Base-by-base conservation (phyloP, 2,329 filamentous ascomycete species). In the Epichloe aotearoae region DNA sequence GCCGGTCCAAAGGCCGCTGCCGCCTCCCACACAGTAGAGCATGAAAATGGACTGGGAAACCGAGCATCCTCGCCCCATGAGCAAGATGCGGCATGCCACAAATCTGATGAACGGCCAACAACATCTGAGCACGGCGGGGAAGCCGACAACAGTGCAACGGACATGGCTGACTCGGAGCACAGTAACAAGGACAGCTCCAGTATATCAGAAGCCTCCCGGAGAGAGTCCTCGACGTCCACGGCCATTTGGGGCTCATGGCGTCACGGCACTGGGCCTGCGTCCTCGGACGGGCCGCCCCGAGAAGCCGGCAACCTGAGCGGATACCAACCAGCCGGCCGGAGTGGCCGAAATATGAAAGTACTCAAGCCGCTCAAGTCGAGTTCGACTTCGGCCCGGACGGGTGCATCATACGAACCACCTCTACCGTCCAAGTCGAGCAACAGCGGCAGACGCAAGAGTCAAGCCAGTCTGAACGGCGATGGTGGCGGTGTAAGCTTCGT, bases 331-430 rank as follows among this genome's bases (percentile, higher is more conserved):
- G 73, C 83, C 56, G 68, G 80, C 62, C 73, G 81, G 46, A 68
- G 71, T 17, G 69, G 75, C 15, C 79, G 85, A 47, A 83, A 82
- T 47, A 97, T 97, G 85, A 97, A 95, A 71, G 84, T 96, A 2
- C 73, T 97, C 49, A 88, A 89, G 61, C 83, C 91, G 1, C 77
- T 76, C 51, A 93, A 88, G 64, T 74, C 82, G 5, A 68, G 69
- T 20, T 77, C 83, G 0, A 69, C 70, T 2, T 74, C 75, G 11
- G 68, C 70, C 1, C 72, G 72, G 52, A 73, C 74, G 0, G 75
- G 75, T 1, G 59, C 73, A 2, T 64, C 75, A 2, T 78, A 79
- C 52, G 80, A 83, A 55, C 69, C 74, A 4, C 61, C 73, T 3
- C 61, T 70, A 8, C 59, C 69, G 1, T 58, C 69, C n/a, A 73